Conservation (phyloP, 805 yeast species). For the Metschnikowia continentalis region DNA sequence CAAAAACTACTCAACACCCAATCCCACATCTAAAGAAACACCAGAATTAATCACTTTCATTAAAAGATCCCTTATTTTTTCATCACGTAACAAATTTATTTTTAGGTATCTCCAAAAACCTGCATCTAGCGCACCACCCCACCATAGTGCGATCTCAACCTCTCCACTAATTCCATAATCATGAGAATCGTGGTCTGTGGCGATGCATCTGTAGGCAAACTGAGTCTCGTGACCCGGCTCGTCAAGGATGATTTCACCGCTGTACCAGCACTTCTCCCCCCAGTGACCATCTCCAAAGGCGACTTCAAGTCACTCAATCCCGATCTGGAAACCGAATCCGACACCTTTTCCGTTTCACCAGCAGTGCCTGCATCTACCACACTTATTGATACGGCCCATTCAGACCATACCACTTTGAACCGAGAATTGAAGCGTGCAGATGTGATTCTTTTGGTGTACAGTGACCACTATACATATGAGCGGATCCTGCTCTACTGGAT, state of each 20-base stretch:
- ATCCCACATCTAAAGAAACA: too few relatives aligned
- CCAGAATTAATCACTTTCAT: too few relatives aligned
- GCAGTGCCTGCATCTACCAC: conserved; percentile 51
- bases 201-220: conserved; percentile 87
- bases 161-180: background rate
- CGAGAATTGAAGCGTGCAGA: conserved; percentile 78
- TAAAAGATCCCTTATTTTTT: too few relatives aligned
- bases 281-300: conserved; percentile 71
- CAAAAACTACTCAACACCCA: too few relatives aligned
- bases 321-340: conserved; percentile 10
- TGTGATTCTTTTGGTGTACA: conserved; percentile 90
- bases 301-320: conserved; percentile 44
- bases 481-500: conserved; percentile 91
- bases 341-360: conserved; percentile 16
- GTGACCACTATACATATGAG: conserved; percentile 93
- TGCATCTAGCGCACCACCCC: too few relatives aligned
- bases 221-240: conserved; percentile 71
- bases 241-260: conserved; percentile 79
- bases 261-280: conserved; percentile 75
- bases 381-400: conserved; percentile 74
- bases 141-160: too few relatives aligned
- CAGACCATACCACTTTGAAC: conserved; percentile 58
- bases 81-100: too few relatives aligned
- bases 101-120: too few relatives aligned
- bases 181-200: conserved; percentile 88